A percentile compares a stretch with the other conserved stretches of the same genome.
Conservation (phyloP, 1,284 basidiomycete genomes). For the Golubevia pallescens region DNA sequence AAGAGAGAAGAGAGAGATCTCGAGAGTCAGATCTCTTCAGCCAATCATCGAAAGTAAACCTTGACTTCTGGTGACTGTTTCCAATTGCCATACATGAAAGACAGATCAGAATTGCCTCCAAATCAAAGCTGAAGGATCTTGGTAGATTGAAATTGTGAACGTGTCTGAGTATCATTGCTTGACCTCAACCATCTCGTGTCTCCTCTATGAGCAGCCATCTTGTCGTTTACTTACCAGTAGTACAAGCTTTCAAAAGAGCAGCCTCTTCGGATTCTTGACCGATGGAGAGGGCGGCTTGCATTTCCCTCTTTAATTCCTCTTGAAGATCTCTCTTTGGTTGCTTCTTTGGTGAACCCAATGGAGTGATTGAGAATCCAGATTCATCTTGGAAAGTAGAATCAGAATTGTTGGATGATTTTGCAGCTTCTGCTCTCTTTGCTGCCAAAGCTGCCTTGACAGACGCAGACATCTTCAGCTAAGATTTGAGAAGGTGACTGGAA, state of each 20-base stretch:
- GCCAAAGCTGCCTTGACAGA: conserved; percentile 42
- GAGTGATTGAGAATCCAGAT: background rate
- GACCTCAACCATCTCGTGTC: no score
- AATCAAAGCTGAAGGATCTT: no score
- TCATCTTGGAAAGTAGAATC: conserved; percentile 17
- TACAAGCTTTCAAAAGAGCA: no score
- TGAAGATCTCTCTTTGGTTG: conserved; percentile 6
- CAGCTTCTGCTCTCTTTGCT: conserved; percentile 20
- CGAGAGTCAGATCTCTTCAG: background rate
- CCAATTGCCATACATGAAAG: no score
- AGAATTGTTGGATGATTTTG: background rate
- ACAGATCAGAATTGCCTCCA: no score
- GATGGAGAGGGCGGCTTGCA: conserved; percentile 3
- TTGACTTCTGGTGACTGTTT: no score
- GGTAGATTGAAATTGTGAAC: no score
- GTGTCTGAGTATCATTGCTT: no score
- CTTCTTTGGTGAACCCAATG: conserved; percentile 26
- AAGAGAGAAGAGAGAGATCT: background rate
- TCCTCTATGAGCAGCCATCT: no score
- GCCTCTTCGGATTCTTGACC: conserved; percentile 7
- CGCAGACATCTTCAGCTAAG: conserved; percentile 51
- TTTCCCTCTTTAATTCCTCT: conserved; percentile 9
- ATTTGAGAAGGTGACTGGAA: background rate
- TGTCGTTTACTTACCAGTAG: no score
- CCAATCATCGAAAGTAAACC: conserved; percentile 18